These are phyloP conservation scores for Candida ipomoeae DNA, from an alignment of 805 yeast species.

Conservation along the genomic window DNA sequence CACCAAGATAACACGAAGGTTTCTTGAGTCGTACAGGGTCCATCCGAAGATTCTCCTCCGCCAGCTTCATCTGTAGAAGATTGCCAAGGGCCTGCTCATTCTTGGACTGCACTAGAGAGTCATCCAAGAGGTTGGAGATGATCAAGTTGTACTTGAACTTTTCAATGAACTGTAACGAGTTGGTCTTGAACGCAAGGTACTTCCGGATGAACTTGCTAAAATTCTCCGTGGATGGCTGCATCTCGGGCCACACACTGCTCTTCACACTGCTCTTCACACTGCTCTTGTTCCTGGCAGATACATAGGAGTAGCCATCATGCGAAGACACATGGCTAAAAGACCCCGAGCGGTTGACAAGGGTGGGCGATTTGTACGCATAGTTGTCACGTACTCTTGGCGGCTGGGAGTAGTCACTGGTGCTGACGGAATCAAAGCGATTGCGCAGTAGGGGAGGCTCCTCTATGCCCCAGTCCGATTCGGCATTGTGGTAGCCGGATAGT, in stretches of 20 bases:
- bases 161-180: slow-evolving; percentile 30
- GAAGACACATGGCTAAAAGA: slow-evolving; percentile 7
- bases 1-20: background rate
- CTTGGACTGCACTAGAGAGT: slow-evolving; percentile 39
- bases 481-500: slow-evolving; percentile 12
- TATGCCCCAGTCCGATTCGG: slow-evolving; percentile 24
- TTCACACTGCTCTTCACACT: background rate
- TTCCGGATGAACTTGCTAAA: slow-evolving; percentile 23
- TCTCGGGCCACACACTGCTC: background rate
- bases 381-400: slow-evolving; percentile 9
- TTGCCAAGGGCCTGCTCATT: slow-evolving; percentile 33
- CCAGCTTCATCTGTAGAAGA: slow-evolving; percentile 7
- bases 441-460: slow-evolving; percentile 14
- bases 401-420: slow-evolving; percentile 20
- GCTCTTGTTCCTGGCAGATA: background rate
- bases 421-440: slow-evolving; percentile 13
- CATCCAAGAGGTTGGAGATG: slow-evolving; percentile 37
- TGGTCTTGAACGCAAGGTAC: slow-evolving; percentile 20
- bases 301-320: background rate
- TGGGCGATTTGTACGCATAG: background rate
- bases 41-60: slow-evolving; percentile 1
- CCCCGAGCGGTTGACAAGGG: background rate
- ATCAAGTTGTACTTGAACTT: slow-evolving; percentile 39
- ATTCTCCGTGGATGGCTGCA: slow-evolving; percentile 13
- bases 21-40: slow-evolving; percentile 1